Base-by-base conservation (phyloP, 169 alveolate genomes). In the Prorocentrum cordatum region DNA sequence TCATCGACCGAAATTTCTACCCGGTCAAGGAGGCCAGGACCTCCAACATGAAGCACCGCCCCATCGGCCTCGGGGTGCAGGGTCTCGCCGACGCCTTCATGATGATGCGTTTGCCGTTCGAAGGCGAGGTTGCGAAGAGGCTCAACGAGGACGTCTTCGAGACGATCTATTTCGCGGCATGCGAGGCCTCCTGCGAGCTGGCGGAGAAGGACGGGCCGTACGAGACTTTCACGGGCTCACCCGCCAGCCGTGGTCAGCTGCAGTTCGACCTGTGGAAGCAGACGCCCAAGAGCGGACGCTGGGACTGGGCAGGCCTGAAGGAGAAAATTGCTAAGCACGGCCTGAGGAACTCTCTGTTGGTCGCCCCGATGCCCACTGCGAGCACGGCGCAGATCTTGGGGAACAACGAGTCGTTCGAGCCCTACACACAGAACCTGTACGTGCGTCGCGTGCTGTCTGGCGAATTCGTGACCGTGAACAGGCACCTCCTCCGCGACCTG, bases 301-400 rank as follows among this genome's bases (percentile, higher is more conserved):
- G 92, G 92, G 97, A 98, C 79, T 98, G 99, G 99, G 97, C 94
- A 33, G 92, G 68, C 3, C 93, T 98, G 47, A 79, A 79, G 75
- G 77, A 24, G 18, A 58, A 95, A 50, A 96, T 97, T 32, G 93
- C 91, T 66, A 91, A 93, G 45, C 92, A 95, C 93, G 99, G 99
- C 20, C 94, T 98, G 72, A 94, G 99, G 42, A 98, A 98, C 94
- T 97, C 99, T 18, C 94, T 98, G n/a, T 93, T 98, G 42, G 91
- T 97, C 39, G 99, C 99, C 14, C 99, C 99, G 33, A 98, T 98
- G 99, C 99, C 99, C 4, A 98, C 99, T 22, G 99, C 99, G 20
- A 94, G 98, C 79, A 98, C 99, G 14, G 96, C 99, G 0, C 98
- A 97, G 94, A 97, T 97, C 66, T 93, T 98, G 35, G 98, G 89